Base-by-base conservation (phyloP, 768 basidiomycete genomes). In the Vararia minispora region DNA sequence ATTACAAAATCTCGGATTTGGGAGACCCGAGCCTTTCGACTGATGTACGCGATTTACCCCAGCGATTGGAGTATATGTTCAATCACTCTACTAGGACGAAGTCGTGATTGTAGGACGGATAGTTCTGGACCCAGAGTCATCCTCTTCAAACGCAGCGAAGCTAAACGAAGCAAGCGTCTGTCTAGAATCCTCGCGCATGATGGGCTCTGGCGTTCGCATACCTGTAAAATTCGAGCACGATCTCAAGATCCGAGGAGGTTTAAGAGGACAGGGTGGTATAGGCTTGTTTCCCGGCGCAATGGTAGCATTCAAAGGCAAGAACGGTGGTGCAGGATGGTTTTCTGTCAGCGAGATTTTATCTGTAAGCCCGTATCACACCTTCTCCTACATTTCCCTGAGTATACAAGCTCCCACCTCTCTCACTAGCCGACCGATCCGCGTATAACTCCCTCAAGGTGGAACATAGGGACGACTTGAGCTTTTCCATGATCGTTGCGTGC, bases 251-350 rank as follows among this genome's bases (percentile, higher is more conserved):
- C 70, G 80, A 27, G 79, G 79, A 13, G 69, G 72, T 1, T 52
- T 64, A 11, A 68, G 68, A 39, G 85, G 83, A 9, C 63, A 73
- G 8, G 72, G 71, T 12, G 76, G 77, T 0, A 59, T 80, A 8
- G 79, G 85, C 1, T 54, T 98, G 28, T 98, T 92, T 53, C 89
- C 91, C 4, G 95, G 95, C 3, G 79, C 79, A 21, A 75, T 98
- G 36, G 81, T 81, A 2, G 90, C 82, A 0, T 52, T 97, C 23
- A 85, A 76, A 44, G 95, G 95, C 0, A 74, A 72, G 55, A 98
- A 98, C 57, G 90, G 91, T 1, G 87, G 90, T 2, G 91, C 87
- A 5, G 83, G 78, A 3, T 77, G 77, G 62, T 98, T 97, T 53
- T 66, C 76, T 8, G 92, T 82, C 0, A 74, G 74, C 18, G 90